Conservation (phyloP, 345 rosid genomes). For the Arabis hirsuta region DNA sequence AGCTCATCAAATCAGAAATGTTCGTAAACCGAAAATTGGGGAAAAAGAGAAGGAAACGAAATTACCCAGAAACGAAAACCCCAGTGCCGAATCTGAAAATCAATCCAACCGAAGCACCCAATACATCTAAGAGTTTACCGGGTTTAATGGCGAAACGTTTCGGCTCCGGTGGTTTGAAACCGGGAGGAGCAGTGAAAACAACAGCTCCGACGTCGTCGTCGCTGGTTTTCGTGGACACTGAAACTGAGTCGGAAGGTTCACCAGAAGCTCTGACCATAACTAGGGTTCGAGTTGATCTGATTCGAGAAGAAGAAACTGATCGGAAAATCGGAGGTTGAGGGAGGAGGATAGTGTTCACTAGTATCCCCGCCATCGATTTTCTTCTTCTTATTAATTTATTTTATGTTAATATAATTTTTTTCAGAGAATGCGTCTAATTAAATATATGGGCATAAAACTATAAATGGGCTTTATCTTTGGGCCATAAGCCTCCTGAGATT, state of each 20-base stretch:
- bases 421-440: no score
- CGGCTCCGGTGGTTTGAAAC: constrained; percentile 65
- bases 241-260: constrained; percentile 48
- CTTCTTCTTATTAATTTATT: background rate
- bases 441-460: background rate
- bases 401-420: no score
- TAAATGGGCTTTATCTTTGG: background rate
- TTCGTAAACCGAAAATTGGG: no score
- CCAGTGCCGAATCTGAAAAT: constrained; percentile 82
- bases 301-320: constrained; percentile 42
- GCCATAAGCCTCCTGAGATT: background rate
- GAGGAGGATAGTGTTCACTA: constrained; percentile 55
- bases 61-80: constrained; percentile 76
- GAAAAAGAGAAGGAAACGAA: background rate
- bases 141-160: constrained; percentile 63
- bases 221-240: constrained; percentile 45
- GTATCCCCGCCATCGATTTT: constrained; percentile 64
- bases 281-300: constrained; percentile 35
- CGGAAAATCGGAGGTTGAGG: constrained; percentile 47
- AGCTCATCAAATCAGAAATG: background rate
- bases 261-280: constrained; percentile 53
- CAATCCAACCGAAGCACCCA: constrained; percentile 73
- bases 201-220: constrained; percentile 34
- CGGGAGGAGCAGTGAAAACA: constrained; percentile 42
- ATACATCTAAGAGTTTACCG: constrained; percentile 61